Conservation (phyloP, 2,329 filamentous ascomycete genomes). For the Calonectria pauciramosa region DNA sequence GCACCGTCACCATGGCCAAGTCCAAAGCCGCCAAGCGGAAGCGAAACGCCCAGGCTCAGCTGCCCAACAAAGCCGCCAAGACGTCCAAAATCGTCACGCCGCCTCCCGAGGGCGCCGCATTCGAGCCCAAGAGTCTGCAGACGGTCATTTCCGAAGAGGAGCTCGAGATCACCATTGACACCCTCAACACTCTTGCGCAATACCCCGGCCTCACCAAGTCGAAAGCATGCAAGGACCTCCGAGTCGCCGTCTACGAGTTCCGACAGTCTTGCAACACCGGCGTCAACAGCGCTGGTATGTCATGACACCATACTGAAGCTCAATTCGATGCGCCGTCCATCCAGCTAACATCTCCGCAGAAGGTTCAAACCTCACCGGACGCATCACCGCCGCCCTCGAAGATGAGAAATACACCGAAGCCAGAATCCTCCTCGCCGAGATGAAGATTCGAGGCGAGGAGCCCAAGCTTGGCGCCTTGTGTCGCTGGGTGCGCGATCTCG, state of each 20-base stretch:
- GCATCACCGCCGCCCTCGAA: constrained; percentile 74
- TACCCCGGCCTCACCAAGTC: constrained; percentile 76
- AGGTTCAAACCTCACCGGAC: constrained; percentile 74
- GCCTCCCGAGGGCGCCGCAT: constrained; percentile 48
- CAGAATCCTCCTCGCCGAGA: constrained; percentile 75
- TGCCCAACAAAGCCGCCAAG: constrained; percentile 56
- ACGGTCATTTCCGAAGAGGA: constrained; percentile 74
- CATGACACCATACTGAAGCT: background rate
- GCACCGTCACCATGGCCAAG: constrained; percentile 55
- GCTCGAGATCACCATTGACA: constrained; percentile 76
- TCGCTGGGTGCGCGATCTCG: constrained; percentile 79
- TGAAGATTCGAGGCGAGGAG: constrained; percentile 75
- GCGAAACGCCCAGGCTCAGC: constrained; percentile 53
- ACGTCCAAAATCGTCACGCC: constrained; percentile 46
- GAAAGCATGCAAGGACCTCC: constrained; percentile 75
- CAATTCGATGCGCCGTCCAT: background rate
- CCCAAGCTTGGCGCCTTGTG: constrained; percentile 78
- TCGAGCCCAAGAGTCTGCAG: constrained; percentile 65
- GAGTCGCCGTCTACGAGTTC: constrained; percentile 78
- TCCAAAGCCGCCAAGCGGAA: constrained; percentile 63
- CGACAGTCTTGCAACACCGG: constrained; percentile 78
- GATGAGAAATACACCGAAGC: constrained; percentile 78
- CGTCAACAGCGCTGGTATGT: constrained; percentile 67
- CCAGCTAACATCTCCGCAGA: constrained; percentile 48
- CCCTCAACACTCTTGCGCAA: constrained; percentile 68